These are phyloP conservation scores for Liriodendron chinense DNA, from an alignment of 164 flowering plant genomes.

Conservation along the genomic window DNA sequence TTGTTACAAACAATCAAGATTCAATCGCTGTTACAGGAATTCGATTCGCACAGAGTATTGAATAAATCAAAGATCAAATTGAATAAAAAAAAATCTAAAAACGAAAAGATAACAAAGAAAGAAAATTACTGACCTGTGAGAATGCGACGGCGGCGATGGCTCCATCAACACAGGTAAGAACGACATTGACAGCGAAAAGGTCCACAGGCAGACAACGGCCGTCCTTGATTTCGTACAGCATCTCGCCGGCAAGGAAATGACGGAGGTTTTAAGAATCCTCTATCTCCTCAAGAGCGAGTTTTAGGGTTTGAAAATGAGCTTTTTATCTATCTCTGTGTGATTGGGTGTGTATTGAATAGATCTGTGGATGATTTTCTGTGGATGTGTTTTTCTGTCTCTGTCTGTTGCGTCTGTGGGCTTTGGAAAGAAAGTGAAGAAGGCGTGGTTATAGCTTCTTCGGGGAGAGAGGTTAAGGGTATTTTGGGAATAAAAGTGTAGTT, in stretches of 20 bases:
- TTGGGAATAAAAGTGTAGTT: not conserved
- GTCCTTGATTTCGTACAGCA: slow-evolving; percentile 5
- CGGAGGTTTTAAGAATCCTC: not conserved
- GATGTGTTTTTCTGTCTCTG: not conserved
- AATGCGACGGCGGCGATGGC: slow-evolving; percentile 41
- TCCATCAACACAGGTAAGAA: slow-evolving; percentile 42
- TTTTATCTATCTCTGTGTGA: not conserved
- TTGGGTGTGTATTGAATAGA: not conserved
- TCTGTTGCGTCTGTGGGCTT: not conserved
- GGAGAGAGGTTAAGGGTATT: not conserved
- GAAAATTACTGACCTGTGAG: slow-evolving; percentile 32
- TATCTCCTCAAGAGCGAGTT: not conserved
- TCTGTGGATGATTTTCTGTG: slow-evolving; percentile 2
- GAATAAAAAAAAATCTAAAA: not conserved
- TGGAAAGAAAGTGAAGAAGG: not conserved
- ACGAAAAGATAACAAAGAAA: not conserved
- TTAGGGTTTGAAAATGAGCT: not conserved
- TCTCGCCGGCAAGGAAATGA: not conserved
- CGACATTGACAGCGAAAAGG: slow-evolving; percentile 32
- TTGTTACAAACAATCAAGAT: not conserved
- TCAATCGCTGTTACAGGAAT: not conserved
- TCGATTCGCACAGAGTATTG: not conserved
- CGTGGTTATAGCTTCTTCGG: not conserved
- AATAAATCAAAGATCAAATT: not conserved
- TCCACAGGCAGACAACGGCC: slow-evolving; percentile 26